Percentiles rank a stretch among this genome's conserved stretches.
phyloP scores from a whole-genome alignment of 495 filamentous ascomycete genomes.

The Penicillium soppii region DNA sequence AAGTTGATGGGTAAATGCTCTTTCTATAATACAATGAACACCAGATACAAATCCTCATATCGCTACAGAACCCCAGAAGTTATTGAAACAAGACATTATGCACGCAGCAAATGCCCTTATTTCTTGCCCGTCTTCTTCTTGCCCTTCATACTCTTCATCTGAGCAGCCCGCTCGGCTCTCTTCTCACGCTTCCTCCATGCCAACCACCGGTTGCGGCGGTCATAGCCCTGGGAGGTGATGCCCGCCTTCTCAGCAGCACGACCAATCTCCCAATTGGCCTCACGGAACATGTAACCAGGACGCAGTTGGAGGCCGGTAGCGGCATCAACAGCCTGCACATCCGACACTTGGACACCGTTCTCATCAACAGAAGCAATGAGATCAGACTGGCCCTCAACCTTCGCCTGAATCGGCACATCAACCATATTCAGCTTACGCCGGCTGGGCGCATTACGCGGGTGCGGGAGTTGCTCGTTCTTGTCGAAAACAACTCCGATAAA shows the following conservation, averaged over 20 bases:
- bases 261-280: conserved; percentile 85
- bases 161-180: conserved; percentile 51
- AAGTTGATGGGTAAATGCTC: conserved; percentile 17
- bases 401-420: conserved; percentile 45
- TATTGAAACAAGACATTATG: conserved; percentile 20
- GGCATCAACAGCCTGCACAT: conserved; percentile 33
- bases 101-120: conserved; percentile 22
- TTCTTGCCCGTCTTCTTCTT: conserved; percentile 50
- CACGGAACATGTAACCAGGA: conserved; percentile 75
- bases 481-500: conserved; percentile 92
- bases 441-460: conserved; percentile 61
- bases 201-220: conserved; percentile 56
- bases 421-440: conserved; percentile 71
- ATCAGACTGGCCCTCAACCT: conserved; percentile 33
- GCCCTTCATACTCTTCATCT: conserved; percentile 58
- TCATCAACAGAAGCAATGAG: conserved; percentile 31
- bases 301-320: conserved; percentile 52
- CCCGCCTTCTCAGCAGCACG: conserved; percentile 59
- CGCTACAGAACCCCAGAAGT: conserved; percentile 30
- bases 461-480: conserved; percentile 67
- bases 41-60: conserved; percentile 30
- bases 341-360: conserved; percentile 30
- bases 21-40: conserved; percentile 45
- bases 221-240: conserved; percentile 50
- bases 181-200: conserved; percentile 61